Base-by-base conservation (phyloP, 176 grass and related monocot genomes). In the Raddia guianensis region DNA sequence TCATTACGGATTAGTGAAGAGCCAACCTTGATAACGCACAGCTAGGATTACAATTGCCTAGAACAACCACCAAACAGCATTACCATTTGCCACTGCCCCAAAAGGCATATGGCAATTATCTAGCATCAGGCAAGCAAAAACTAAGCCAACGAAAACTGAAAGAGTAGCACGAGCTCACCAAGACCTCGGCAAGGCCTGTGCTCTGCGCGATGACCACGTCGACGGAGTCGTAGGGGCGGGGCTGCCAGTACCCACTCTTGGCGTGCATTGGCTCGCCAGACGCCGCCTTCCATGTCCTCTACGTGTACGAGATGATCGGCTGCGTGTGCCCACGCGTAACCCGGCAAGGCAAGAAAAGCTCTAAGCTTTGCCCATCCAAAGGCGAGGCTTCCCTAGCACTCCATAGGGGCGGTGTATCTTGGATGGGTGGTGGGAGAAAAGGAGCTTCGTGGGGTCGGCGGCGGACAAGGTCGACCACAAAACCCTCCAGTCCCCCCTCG, bases 161-260 rank as follows among this genome's bases (percentile, higher is more conserved):
- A 6, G 13, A 20, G 49, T 4, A 58, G 13, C 3, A 50, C 16
- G 55, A 63, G 51, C 82, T 72, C 73, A 94, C 94, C 94, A 92
- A 89, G 35, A 97, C 80, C 56, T 97, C 91, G 8, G 85, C 70
- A 12, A 97, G 91, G 51, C 94, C 91, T 58, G 94, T 97, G 85
- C 91, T 97, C 83, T 97, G 94, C 12, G 87, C 77, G 46, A 94
- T 90, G 80, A 94, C 91, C 13, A 97, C 89, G 77, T 97, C 94
- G 49, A 94, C 4, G 69, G 94, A 88, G 69, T 87, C 87, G 20
- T 92, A 89, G 18, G 87, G 66, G 59, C 89, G 84, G 34, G 90
- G 83, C 8, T 91, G 91, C 94, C 91, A 97, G 80, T 94, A 97
- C 52, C 94, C 94, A 75, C 89, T 97, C 87, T 97, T 91, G 5